phyloP scores from a whole-genome alignment of 192 early-diverging fungal genomes.

The Coemansia sp. region DNA sequence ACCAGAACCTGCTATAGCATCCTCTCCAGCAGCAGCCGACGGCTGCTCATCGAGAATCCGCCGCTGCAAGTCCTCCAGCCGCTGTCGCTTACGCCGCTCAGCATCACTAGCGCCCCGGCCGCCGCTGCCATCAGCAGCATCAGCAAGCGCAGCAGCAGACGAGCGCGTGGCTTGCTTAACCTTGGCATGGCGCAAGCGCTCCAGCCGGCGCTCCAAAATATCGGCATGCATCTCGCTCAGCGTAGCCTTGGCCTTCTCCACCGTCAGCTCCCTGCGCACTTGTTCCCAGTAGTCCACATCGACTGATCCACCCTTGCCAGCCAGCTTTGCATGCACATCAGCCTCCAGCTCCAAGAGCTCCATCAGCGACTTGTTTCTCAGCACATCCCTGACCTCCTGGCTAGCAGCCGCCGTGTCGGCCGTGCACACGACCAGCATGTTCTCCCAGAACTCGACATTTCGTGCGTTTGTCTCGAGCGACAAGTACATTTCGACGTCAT shows the following conservation, averaged over 20 bases:
- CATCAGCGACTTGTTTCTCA: slow-evolving; percentile 72
- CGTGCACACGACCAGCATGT: slow-evolving; percentile 81
- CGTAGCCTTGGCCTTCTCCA: slow-evolving; percentile 78
- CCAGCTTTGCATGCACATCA: slow-evolving; percentile 77
- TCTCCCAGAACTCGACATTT: slow-evolving; percentile 84
- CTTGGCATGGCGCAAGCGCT: slow-evolving; percentile 61
- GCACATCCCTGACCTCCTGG: slow-evolving; percentile 68
- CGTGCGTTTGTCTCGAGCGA: slow-evolving; percentile 77
- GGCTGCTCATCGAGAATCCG: slow-evolving; percentile 54
- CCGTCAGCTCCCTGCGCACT: slow-evolving; percentile 70
- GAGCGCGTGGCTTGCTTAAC: slow-evolving; percentile 44
- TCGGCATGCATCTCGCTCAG: slow-evolving; percentile 78
- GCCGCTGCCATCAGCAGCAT: slow-evolving; percentile 12
- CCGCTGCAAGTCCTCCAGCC: slow-evolving; percentile 49
- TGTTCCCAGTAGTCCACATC: slow-evolving; percentile 98
- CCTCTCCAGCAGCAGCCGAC: slow-evolving; percentile 4
- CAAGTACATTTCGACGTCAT: slow-evolving; percentile 90
- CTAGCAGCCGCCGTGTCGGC: slow-evolving; percentile 46
- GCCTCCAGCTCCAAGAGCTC: slow-evolving; percentile 74
- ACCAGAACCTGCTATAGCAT: background rate
- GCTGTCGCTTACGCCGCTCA: slow-evolving; percentile 57
- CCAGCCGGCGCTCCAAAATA: slow-evolving; percentile 72
- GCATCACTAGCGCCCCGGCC: slow-evolving; percentile 41
- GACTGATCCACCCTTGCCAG: slow-evolving; percentile 61
- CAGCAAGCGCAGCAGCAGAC: no score